Base-by-base conservation (phyloP, 345 rosid genomes). In the Passiflora organensis region DNA sequence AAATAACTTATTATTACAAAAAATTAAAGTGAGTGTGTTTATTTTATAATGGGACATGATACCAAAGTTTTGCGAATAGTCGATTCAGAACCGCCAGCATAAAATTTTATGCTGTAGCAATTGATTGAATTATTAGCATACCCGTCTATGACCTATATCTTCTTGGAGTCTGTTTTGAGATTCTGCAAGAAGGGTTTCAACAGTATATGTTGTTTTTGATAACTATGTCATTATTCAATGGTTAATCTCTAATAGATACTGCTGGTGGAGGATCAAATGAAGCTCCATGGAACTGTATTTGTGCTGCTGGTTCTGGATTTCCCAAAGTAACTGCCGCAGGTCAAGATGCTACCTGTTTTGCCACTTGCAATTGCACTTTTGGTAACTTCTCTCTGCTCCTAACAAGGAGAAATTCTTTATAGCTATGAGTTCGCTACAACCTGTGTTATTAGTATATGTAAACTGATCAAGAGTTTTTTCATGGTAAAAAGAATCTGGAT, bases 291-390 rank as follows among this genome's bases (percentile, higher is more conserved):
- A 68, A 47, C 25, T 93, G 99, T 59, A 32, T 47, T 51, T 93
- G 99, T 75, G 76, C 82, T 32, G 75, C 75, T 2, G 71, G 76
- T 3, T 28, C 34, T 70, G 97, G 86, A 58, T 81, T 88, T 59
- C 99, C 99, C 6, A 78, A 71, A 72, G 73, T 86, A 62, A 65
- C 78, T 28, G 65, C 62, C 56, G 56, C 21, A 12, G 70, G 51
- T 72, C 79, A 71, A 21, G 75, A 74, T 44, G 53, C 76, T 28
- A 45, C 81, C 53, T 93, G 99, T 70, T 93, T 93, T 75, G 74
- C 76, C 2, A 71, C 89, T 47, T 88, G 99, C 83, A 86, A 86
- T 72, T 93, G 99, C 72, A 70, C 89, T 69, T 75, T 93, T 18
- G 98, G 98, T 91, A 79, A 10, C 17, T 25, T 21, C 10, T 10